These are phyloP conservation scores for Stygiomarasmius scandens DNA, from an alignment of 1,284 basidiomycete genomes.

Conservation along the genomic window DNA sequence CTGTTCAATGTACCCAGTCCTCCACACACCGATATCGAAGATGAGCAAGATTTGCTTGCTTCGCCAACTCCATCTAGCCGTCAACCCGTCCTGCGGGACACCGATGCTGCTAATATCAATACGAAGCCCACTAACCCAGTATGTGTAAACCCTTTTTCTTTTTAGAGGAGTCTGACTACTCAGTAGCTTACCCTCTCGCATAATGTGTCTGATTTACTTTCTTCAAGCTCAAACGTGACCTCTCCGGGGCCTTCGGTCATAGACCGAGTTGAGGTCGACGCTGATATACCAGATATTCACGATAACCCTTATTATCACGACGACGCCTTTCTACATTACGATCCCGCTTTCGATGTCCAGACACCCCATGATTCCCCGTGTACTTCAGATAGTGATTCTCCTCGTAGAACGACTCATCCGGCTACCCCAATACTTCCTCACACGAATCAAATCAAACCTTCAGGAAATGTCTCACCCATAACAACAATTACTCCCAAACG, in stretches of 20 bases:
- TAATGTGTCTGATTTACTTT: background rate
- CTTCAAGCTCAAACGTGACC: constrained; percentile 30
- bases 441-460: background rate
- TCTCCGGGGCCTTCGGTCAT: constrained; percentile 13
- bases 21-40: background rate
- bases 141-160: background rate
- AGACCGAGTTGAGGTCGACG: constrained; percentile 9
- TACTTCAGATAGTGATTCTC: background rate
- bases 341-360: constrained; percentile 22
- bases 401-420: no score
- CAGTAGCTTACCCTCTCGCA: background rate
- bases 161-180: constrained; percentile 30
- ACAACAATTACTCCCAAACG: background rate
- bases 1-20: constrained; percentile 2
- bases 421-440: no score
- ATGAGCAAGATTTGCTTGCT: background rate
- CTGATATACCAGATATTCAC: no score
- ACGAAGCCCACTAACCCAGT: constrained; percentile 6
- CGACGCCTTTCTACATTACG: constrained; percentile 40
- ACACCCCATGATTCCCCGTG: background rate
- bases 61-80: background rate
- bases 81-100: background rate
- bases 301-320: constrained; percentile 7
- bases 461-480: background rate
- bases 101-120: constrained; percentile 7